Base-by-base conservation (phyloP, 768 basidiomycete genomes). In the Naganishia onofrii region DNA sequence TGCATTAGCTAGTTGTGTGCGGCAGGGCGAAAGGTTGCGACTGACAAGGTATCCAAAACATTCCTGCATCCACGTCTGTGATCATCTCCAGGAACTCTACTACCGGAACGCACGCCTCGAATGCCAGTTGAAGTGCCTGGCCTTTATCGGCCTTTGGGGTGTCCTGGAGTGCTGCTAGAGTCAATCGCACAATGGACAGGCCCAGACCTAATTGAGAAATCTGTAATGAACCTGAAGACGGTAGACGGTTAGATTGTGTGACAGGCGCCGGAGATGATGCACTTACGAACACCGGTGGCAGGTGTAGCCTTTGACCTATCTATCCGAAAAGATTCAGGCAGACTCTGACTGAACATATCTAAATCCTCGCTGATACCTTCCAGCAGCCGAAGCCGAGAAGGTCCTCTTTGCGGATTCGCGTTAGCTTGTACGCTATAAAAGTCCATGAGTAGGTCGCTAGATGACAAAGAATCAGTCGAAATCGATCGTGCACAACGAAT, bases 21-120 rank as follows among this genome's bases (percentile, higher is more conserved):
- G n/a, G 6, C n/a, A n/a, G 23, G 7, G 21, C 6, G 31, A 4
- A 26, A 31, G 31, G 3, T 23, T 26, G n/a, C 1, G 17, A 60
- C 72, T 68, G 28, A 73, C 72, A 73, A 29, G 72, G 72, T 70
- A 73, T 70, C 72, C 72, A 73, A 42, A 71, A 73, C 52, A 55
- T 58, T 17, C 44, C 46, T 8, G 70, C 46, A 29, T 73, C 72
- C 26, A 36, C 29, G 5, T 53, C 28, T 1, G 70, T 68, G n/a
- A 73, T 52, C 26, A 54, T 60, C 52, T 56, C 63, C 2, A 73
- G 29, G 29, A 71, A 56, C 17, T 51, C 55, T 10, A 68, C 67
- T 21, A 56, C 44, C 2, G 42, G 52, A 3, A 68, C 23, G 55
- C 67, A 68, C 6, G 67, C 51, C 67, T 54, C 54, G 36, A 56